Percentiles rank a stretch among this genome's conserved stretches.
Conservation (phyloP, 1,139 yeast species). For the Saccharomyces pastorianus region DNA sequence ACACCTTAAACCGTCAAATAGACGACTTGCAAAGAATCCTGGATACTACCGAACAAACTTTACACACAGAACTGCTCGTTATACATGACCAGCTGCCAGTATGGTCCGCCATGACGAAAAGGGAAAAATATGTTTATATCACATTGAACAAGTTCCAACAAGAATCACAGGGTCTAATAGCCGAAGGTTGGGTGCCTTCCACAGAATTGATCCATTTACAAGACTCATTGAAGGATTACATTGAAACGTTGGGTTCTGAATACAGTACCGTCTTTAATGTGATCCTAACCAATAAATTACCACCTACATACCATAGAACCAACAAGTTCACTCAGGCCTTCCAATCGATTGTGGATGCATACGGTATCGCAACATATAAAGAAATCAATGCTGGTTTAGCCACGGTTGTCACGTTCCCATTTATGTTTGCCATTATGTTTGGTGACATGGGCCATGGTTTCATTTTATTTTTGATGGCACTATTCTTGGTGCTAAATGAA, state of each 20-base stretch:
- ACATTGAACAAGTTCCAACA: conserved; percentile 61
- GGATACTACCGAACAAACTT: conserved; percentile 47
- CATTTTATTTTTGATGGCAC: conserved; percentile 53
- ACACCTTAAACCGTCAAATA: conserved; percentile 40
- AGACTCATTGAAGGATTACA: conserved; percentile 34
- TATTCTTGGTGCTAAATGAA: conserved; percentile 52
- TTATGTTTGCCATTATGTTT: conserved; percentile 82
- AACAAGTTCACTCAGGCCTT: conserved; percentile 71
- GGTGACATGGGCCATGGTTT: conserved; percentile 83
- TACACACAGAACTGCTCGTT: conserved; percentile 61
- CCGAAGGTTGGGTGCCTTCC: conserved; percentile 77
- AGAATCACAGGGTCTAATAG: conserved; percentile 57
- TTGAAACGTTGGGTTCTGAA: conserved; percentile 34
- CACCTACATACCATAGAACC: conserved; percentile 72
- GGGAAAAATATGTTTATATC: conserved; percentile 64
- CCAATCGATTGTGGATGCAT: conserved; percentile 72
- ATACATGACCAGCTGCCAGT: conserved; percentile 55
- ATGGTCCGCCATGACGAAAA: conserved; percentile 62
- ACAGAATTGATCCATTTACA: conserved; percentile 38
- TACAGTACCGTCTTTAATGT: conserved; percentile 60
- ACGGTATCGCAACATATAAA: conserved; percentile 68
- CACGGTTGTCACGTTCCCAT: conserved; percentile 72
- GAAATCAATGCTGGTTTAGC: conserved; percentile 79
- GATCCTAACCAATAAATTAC: conserved; percentile 57
- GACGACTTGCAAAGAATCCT: conserved; percentile 54